Evolutionary conservation across 2,329 filamentous ascomycete genomes (phyloP).

Genomic region (Scedosporium dehoogii): DNA sequence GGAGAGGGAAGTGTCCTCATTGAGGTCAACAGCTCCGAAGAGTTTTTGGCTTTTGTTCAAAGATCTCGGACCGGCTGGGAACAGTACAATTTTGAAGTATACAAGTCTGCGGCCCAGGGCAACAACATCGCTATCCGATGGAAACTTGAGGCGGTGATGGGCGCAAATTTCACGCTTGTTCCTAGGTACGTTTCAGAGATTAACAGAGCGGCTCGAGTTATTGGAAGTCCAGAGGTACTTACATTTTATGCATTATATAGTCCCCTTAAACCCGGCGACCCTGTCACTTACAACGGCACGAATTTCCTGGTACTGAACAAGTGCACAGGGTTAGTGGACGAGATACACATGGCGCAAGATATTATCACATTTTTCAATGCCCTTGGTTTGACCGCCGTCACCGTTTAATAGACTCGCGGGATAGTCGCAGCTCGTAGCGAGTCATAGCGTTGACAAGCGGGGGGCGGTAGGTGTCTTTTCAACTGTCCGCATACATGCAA

Average conservation of each 20-base stretch:
- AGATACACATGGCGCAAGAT: not conserved
- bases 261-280: not conserved
- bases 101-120: conserved; percentile 8
- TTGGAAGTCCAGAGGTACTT: not conserved
- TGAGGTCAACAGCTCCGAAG: not conserved
- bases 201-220: too few species aligned
- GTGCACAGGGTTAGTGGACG: not conserved
- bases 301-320: not conserved
- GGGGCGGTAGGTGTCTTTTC: too few species aligned
- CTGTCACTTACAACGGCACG: not conserved
- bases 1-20: too few species aligned
- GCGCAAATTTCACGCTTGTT: not conserved
- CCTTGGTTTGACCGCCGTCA: not conserved
- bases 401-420: too few species aligned
- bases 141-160: conserved; percentile 8
- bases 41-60: not conserved
- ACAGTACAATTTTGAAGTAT: conserved; percentile 5
- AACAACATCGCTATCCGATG: conserved; percentile 9
- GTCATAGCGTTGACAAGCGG: too few species aligned
- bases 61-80: conserved; percentile 6
- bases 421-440: too few species aligned
- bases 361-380: not conserved
- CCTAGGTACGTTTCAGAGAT: not conserved
- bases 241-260: not conserved
- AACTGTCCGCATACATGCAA: too few species aligned